Conservation (phyloP, 768 basidiomycete genomes). For the Macrolepiota dolichaula region DNA sequence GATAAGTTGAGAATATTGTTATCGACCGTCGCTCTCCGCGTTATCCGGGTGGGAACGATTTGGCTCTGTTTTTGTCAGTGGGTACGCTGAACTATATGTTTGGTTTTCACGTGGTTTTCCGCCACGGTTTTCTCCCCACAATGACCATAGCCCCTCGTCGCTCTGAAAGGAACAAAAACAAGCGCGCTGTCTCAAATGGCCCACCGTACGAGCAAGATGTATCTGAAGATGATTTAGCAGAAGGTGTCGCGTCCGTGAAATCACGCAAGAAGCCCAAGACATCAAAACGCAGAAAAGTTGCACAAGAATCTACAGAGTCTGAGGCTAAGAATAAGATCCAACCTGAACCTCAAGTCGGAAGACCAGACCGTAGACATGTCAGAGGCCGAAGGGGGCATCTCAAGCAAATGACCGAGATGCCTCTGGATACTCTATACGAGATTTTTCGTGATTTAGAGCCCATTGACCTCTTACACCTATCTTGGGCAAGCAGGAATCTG, state of each 20-base stretch:
- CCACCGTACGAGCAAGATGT: neutral
- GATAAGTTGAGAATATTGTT: too few relatives aligned
- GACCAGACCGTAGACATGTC: neutral
- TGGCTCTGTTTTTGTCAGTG: too few relatives aligned
- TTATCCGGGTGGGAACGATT: too few relatives aligned
- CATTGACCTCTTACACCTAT: slow-evolving; percentile 35
- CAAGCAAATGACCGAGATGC: slow-evolving; percentile 27
- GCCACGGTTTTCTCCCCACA: too few relatives aligned
- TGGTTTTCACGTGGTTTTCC: too few relatives aligned
- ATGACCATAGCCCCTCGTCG: neutral
- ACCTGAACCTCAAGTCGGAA: neutral
- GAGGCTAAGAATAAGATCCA: neutral
- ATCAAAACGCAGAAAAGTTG: neutral
- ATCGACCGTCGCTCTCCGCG: too few relatives aligned
- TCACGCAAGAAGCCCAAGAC: neutral
- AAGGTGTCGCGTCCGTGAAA: neutral
- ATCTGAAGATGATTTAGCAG: neutral
- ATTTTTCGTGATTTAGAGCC: slow-evolving; percentile 36
- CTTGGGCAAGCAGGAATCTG: slow-evolving; percentile 31
- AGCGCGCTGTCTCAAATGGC: too few relatives aligned
- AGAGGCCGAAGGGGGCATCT: slow-evolving; percentile 22
- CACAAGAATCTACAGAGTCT: neutral
- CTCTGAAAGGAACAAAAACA: neutral
- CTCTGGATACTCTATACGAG: slow-evolving; percentile 31
- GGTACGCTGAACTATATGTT: too few relatives aligned